Conservation (phyloP, 257 asterid species). For the Jaltomata sinuosa region DNA sequence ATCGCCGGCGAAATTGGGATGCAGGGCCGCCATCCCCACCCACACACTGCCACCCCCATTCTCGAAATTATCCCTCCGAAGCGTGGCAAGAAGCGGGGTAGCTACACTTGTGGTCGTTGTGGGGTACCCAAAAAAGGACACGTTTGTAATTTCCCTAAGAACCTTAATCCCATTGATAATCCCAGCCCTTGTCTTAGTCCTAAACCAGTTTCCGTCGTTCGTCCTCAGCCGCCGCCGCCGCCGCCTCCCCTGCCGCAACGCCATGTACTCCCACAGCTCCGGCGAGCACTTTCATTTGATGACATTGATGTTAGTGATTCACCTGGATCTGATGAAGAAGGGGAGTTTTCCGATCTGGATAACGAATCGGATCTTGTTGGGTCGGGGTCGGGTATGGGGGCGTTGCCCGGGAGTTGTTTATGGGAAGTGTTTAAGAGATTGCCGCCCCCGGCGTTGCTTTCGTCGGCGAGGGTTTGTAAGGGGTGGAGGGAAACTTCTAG, state of each 20-base stretch:
- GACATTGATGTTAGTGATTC: constrained; percentile 46
- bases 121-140: constrained; percentile 90
- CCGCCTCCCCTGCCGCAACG: constrained; percentile 10
- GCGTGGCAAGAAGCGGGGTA: constrained; percentile 63
- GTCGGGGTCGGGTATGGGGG: constrained; percentile 14
- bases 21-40: constrained; percentile 45
- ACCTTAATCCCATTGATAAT: background rate
- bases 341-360: constrained; percentile 11
- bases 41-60: constrained; percentile 63
- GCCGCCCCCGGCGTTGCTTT: constrained; percentile 61
- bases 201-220: constrained; percentile 17
- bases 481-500: constrained; percentile 77
- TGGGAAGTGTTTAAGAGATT: constrained; percentile 85
- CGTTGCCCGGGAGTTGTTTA: constrained; percentile 48
- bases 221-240: constrained; percentile 17
- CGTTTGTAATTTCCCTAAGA: constrained; percentile 24
- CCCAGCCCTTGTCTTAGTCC: constrained; percentile 1
- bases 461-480: constrained; percentile 71
- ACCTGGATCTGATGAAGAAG: background rate
- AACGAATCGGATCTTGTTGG: constrained; percentile 30
- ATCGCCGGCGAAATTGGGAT: constrained; percentile 12
- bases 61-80: constrained; percentile 38
- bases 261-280: constrained; percentile 12
- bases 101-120: constrained; percentile 89
- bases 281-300: constrained; percentile 74